phyloP scores from a whole-genome alignment of 2,329 filamentous ascomycete species.

The Colletotrichum musae region DNA sequence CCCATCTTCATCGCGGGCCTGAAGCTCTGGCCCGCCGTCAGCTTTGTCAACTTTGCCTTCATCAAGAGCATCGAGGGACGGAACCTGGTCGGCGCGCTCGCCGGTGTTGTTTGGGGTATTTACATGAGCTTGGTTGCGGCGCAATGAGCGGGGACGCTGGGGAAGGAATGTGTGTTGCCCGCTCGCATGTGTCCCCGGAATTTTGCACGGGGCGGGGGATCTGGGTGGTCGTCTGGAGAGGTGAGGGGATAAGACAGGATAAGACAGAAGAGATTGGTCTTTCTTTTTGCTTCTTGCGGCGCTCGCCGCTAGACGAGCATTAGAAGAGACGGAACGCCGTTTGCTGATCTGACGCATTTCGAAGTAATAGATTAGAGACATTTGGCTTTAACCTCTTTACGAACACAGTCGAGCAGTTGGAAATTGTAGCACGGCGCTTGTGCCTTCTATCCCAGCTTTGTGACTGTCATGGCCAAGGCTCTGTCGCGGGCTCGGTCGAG shows the following conservation, averaged over 20 bases:
- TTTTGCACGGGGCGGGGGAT: background rate
- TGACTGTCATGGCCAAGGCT: background rate
- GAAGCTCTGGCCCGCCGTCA: constrained; percentile 79
- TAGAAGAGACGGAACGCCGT: background rate
- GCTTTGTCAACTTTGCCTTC: constrained; percentile 77
- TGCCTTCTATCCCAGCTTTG: background rate
- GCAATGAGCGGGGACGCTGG: constrained; percentile 30
- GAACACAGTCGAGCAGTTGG: background rate
- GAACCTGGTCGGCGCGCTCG: constrained; percentile 79
- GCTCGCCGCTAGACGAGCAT: background rate
- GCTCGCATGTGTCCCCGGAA: background rate
- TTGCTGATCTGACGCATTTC: background rate
- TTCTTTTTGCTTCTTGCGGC: background rate
- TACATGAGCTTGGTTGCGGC: constrained; percentile 78
- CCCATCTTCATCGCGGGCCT: constrained; percentile 78
- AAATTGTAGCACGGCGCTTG: background rate
- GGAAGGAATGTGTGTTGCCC: background rate
- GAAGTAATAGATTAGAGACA: constrained; percentile 2
- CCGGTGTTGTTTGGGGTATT: constrained; percentile 81
- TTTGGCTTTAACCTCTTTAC: background rate
- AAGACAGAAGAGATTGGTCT: background rate
- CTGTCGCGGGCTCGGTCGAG: too few species aligned
- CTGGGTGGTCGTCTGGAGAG: background rate
- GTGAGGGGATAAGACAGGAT: background rate
- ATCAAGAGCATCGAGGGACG: constrained; percentile 80